Percentiles rank a stretch among this genome's conserved stretches.
Conservation (phyloP, 1,284 basidiomycete species). For the Cutaneotrichosporon arboriforme region DNA sequence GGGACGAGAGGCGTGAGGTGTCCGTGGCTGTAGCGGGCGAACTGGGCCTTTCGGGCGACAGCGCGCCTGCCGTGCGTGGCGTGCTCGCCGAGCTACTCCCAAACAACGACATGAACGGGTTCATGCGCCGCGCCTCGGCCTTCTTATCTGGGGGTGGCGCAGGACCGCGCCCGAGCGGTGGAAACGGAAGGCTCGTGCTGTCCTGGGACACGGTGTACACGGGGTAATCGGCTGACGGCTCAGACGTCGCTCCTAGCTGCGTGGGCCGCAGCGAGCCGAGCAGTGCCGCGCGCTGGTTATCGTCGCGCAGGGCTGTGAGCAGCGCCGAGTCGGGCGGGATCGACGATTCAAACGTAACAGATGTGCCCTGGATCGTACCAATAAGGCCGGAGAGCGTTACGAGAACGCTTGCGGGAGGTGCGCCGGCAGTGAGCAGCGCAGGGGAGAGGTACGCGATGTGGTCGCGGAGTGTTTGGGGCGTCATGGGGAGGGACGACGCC, state of each 20-base stretch:
- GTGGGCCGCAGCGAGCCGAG: conserved; percentile 39
- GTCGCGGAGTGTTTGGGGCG: conserved; percentile 68
- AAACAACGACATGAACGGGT: conserved; percentile 45
- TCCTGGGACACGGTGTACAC: conserved; percentile 54
- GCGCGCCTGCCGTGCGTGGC: not conserved
- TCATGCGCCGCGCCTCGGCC: conserved; percentile 31
- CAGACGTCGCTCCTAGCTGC: conserved; percentile 13
- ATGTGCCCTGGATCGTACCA: conserved; percentile 54
- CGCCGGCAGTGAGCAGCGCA: conserved; percentile 33
- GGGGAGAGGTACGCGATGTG: conserved; percentile 58
- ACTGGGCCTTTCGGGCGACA: conserved; percentile 45
- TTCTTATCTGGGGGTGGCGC: conserved; percentile 14
- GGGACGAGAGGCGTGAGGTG: conserved; percentile 19
- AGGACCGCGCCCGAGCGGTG: conserved; percentile 50
- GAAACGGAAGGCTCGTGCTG: conserved; percentile 59
- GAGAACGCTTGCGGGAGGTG: conserved; percentile 50
- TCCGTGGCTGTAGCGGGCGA: too few species aligned
- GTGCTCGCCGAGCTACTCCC: conserved; percentile 19
- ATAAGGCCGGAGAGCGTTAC: conserved; percentile 76
- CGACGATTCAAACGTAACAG: conserved; percentile 27
- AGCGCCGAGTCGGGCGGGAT: conserved; percentile 59
- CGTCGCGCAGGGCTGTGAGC: conserved; percentile 58
- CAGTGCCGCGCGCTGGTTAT: conserved; percentile 51
- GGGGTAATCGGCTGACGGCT: conserved; percentile 51
- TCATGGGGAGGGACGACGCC: conserved; percentile 52